phyloP scores from a whole-genome alignment of 2,329 filamentous ascomycete species.

The Claviceps fusiformis region DNA sequence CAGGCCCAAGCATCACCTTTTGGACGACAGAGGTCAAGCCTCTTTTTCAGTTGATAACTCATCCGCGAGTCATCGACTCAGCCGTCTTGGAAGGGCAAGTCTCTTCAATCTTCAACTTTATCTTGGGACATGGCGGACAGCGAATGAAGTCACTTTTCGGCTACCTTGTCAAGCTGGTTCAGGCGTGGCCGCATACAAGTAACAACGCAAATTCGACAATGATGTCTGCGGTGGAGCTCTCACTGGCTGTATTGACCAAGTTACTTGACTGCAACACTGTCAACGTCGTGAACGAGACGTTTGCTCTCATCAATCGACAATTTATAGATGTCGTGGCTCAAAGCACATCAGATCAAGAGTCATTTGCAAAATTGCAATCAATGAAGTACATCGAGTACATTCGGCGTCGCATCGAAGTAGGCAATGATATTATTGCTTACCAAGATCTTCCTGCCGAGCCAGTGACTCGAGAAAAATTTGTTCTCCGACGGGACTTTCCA shows the following conservation, averaged over 20 bases:
- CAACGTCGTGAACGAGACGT: constrained; percentile 17
- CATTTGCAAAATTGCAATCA: constrained; percentile 17
- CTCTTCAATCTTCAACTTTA: constrained; percentile 19
- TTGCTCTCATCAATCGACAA: constrained; percentile 6
- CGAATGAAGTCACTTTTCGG: constrained; percentile 19
- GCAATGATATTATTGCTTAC: constrained; percentile 8
- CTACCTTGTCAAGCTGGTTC: constrained; percentile 12
- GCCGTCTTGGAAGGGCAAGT: constrained; percentile 25
- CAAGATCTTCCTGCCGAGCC: constrained; percentile 8
- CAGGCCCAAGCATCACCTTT: constrained; percentile 5
- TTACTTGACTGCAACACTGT: constrained; percentile 24
- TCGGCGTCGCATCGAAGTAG: constrained; percentile 17
- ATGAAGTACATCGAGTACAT: constrained; percentile 19
- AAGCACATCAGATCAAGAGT: constrained; percentile 7
- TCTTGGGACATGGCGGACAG: constrained; percentile 20
- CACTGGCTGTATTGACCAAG: constrained; percentile 18
- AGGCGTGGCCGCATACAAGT: constrained; percentile 6
- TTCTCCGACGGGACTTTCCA: constrained; percentile 19
- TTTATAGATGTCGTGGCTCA: constrained; percentile 12
- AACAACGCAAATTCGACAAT: constrained; percentile 2
- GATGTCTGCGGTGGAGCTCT: constrained; percentile 15
- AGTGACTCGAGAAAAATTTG: constrained; percentile 14
- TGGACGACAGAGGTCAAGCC: constrained; percentile 17
- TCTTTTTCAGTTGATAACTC: constrained; percentile 22
- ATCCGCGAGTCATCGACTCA: constrained; percentile 21